Evolutionary conservation across 176 grass and related monocot species (phyloP).

Genomic region (Raddia distichophylla): DNA sequence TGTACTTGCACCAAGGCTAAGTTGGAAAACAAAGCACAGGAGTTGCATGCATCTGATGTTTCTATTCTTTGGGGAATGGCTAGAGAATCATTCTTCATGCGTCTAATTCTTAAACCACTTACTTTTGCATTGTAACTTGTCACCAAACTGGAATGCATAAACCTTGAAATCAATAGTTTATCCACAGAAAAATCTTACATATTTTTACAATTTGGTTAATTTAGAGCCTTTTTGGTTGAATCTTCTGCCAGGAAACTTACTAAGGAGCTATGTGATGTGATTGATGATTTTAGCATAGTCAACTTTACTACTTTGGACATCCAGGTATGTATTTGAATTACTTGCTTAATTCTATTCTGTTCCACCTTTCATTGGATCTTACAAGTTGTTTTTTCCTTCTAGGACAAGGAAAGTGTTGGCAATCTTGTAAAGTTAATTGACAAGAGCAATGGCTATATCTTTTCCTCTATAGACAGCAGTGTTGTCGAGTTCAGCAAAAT

Average conservation of each 20-base stretch:
- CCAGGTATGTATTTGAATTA: slow-evolving; percentile 54
- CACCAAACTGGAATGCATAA: neutral
- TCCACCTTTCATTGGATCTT: slow-evolving; percentile 8
- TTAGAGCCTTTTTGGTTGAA: slow-evolving; percentile 34
- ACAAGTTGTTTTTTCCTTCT: slow-evolving; percentile 30
- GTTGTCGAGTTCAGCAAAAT: slow-evolving; percentile 92
- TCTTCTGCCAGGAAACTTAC: slow-evolving; percentile 82
- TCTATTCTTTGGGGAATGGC: neutral
- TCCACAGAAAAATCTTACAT: neutral
- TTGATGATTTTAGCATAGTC: slow-evolving; percentile 78
- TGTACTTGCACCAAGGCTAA: neutral
- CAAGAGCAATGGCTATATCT: slow-evolving; percentile 97
- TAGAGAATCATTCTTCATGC: neutral
- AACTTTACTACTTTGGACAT: slow-evolving; percentile 95
- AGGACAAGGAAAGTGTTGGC: slow-evolving; percentile 95
- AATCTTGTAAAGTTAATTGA: slow-evolving; percentile 97
- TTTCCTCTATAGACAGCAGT: slow-evolving; percentile 79
- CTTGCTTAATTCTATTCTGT: slow-evolving; percentile 16
- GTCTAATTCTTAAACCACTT: neutral
- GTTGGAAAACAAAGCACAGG: neutral
- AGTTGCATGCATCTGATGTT: slow-evolving; percentile 3
- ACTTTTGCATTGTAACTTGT: neutral
- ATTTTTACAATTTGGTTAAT: neutral
- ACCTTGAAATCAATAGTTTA: neutral
- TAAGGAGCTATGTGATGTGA: slow-evolving; percentile 88